These are phyloP conservation scores for Meyerozyma sp. DNA, from an alignment of 1,139 yeast genomes.

Conservation along the genomic window DNA sequence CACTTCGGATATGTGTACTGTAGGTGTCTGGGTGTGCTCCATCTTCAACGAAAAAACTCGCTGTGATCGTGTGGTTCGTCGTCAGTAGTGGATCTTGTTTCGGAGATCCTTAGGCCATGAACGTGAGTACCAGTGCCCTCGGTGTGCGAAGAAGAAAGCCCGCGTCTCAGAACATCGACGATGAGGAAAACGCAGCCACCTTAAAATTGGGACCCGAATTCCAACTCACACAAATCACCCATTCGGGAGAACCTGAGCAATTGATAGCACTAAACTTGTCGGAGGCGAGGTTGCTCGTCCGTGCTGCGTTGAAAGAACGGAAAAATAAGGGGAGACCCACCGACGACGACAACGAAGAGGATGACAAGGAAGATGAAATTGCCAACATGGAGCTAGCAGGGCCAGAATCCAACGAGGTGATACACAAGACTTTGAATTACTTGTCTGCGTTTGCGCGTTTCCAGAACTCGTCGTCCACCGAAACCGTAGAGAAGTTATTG, in stretches of 20 bases:
- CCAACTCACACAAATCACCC: slow-evolving; percentile 72
- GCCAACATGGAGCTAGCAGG: slow-evolving; percentile 70
- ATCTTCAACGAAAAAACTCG: not conserved
- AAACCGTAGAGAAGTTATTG: slow-evolving; percentile 85
- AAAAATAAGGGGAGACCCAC: slow-evolving; percentile 39
- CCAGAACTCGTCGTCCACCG: slow-evolving; percentile 86
- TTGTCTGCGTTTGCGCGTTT: slow-evolving; percentile 83
- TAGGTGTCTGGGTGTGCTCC: not conserved
- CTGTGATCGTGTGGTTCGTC: not conserved
- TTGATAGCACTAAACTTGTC: slow-evolving; percentile 81
- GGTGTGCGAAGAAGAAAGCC: slow-evolving; percentile 69
- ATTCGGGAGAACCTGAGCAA: slow-evolving; percentile 71
- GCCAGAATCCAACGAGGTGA: slow-evolving; percentile 56
- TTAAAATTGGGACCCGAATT: slow-evolving; percentile 91
- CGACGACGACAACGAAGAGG: slow-evolving; percentile 27
- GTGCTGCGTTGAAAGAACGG: slow-evolving; percentile 86
- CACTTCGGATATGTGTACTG: not conserved
- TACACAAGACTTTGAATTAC: slow-evolving; percentile 89
- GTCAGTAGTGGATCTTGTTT: not conserved
- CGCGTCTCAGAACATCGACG: slow-evolving; percentile 59
- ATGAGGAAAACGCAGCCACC: slow-evolving; percentile 85
- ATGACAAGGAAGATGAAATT: slow-evolving; percentile 55
- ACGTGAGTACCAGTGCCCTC: slow-evolving; percentile 82
- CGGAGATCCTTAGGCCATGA: slow-evolving; percentile 42
- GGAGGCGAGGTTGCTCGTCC: slow-evolving; percentile 83